Percentiles rank a stretch among this genome's conserved stretches.
Evolutionary conservation across 805 yeast genomes (phyloP).

Genomic region (Yarrowia divulgata): DNA sequence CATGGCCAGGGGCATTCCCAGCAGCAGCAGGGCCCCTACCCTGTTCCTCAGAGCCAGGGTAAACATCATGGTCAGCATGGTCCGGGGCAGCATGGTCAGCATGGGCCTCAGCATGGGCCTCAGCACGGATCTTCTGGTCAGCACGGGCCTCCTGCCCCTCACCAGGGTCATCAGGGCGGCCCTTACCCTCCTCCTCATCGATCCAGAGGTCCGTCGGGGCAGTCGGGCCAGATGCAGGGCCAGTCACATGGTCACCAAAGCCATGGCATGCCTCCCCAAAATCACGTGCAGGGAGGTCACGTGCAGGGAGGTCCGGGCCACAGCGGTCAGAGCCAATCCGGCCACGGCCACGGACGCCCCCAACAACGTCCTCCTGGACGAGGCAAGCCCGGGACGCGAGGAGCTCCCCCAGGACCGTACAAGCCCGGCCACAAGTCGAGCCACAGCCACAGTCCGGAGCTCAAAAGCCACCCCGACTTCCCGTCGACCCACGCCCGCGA

Average conservation of each 20-base stretch:
- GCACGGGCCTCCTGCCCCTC: not conserved
- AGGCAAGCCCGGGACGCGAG: constrained; percentile 5
- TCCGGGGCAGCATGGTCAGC: constrained; percentile 11
- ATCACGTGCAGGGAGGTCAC: not conserved
- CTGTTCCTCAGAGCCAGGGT: not conserved
- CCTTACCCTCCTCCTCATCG: constrained; percentile 12
- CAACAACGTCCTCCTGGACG: constrained; percentile 11
- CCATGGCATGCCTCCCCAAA: not conserved
- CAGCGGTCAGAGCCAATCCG: too few species aligned
- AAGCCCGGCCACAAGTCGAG: constrained; percentile 31
- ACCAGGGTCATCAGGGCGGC: constrained; percentile 12
- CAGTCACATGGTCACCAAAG: not conserved
- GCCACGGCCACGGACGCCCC: not conserved
- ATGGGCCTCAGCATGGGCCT: not conserved
- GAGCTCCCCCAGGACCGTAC: constrained; percentile 11
- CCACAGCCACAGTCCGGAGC: constrained; percentile 37
- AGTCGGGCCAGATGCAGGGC: not conserved
- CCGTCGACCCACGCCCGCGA: constrained; percentile 11
- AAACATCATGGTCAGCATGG: not conserved
- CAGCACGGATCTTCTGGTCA: not conserved
- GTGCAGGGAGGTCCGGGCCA: constrained; percentile 3
- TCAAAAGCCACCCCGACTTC: constrained; percentile 24
- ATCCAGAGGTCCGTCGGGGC: not conserved
- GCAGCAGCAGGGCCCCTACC: constrained; percentile 25
- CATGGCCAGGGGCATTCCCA: constrained; percentile 2